Conservation (phyloP, 2,329 filamentous ascomycete species). For the Penicillium sp. region DNA sequence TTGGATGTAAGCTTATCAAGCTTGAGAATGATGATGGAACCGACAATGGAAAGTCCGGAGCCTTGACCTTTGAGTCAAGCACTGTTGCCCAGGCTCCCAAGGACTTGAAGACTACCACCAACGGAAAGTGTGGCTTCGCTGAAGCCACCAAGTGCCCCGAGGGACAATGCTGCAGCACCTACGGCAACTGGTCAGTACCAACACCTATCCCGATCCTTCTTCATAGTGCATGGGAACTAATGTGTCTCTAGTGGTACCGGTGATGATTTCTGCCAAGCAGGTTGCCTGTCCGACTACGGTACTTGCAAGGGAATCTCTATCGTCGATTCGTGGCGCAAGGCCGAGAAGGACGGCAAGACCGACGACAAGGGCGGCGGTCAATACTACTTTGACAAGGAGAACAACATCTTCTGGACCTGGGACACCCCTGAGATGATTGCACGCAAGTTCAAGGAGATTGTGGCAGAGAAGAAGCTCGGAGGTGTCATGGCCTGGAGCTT, state of each 20-base stretch:
- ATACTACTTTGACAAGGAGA: conserved; percentile 66
- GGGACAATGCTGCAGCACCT: conserved; percentile 38
- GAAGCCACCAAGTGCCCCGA: conserved; percentile 32
- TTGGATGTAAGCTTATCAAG: conserved; percentile 61
- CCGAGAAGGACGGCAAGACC: conserved; percentile 55
- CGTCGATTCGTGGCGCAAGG: conserved; percentile 59
- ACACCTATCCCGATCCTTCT: neutral
- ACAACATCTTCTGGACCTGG: conserved; percentile 72
- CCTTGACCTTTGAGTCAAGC: conserved; percentile 51
- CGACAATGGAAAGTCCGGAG: conserved; percentile 58
- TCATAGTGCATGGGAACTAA: conserved; percentile 14
- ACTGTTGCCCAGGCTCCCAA: conserved; percentile 26
- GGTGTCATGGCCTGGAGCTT: conserved; percentile 77
- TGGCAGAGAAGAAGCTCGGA: conserved; percentile 59
- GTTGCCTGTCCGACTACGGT: conserved; percentile 43
- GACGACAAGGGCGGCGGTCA: conserved; percentile 64
- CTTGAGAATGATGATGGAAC: conserved; percentile 63
- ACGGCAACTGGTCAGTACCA: conserved; percentile 38
- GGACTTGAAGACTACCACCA: conserved; percentile 27
- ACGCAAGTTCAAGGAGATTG: conserved; percentile 63
- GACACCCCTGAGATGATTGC: conserved; percentile 64
- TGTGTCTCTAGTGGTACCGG: conserved; percentile 31
- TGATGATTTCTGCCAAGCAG: conserved; percentile 33
- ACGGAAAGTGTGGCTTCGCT: conserved; percentile 37
- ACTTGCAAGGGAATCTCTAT: conserved; percentile 53